phyloP scores from a whole-genome alignment of 805 yeast species.

The Candida maris region DNA sequence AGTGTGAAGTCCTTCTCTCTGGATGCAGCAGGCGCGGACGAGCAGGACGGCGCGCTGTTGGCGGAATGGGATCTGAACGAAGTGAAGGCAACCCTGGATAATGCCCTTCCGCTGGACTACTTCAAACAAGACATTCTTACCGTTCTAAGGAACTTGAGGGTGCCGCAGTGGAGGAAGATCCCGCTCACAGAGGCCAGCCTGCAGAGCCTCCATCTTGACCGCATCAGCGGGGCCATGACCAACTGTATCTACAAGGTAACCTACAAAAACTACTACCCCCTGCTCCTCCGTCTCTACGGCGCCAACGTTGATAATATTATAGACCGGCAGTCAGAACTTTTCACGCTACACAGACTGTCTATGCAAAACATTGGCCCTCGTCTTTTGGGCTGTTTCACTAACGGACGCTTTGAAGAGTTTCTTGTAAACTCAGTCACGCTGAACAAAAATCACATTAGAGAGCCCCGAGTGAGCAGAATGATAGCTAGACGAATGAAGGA shows the following conservation, averaged over 20 bases:
- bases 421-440: slow-evolving; percentile 78
- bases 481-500: slow-evolving; percentile 97
- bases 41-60: slow-evolving; percentile 6
- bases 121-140: slow-evolving; percentile 77
- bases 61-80: slow-evolving; percentile 16
- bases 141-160: slow-evolving; percentile 56
- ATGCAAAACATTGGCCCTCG: slow-evolving; percentile 82
- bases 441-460: slow-evolving; percentile 67
- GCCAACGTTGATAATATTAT: slow-evolving; percentile 80
- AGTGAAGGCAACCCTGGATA: slow-evolving; percentile 62
- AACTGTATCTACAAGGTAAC: slow-evolving; percentile 77
- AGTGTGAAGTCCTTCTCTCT: slow-evolving; percentile 13
- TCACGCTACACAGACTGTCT: slow-evolving; percentile 68
- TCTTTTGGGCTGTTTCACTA: slow-evolving; percentile 81
- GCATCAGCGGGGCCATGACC: slow-evolving; percentile 92
- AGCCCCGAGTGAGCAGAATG: slow-evolving; percentile 70
- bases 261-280: slow-evolving; percentile 44
- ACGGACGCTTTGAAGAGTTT: slow-evolving; percentile 94
- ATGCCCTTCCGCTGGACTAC: slow-evolving; percentile 76
- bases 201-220: slow-evolving; percentile 46
- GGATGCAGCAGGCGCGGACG: slow-evolving; percentile 11
- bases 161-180: slow-evolving; percentile 77
- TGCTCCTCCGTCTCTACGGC: slow-evolving; percentile 83
- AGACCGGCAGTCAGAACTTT: slow-evolving; percentile 79
- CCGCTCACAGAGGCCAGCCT: slow-evolving; percentile 31